phyloP scores from a whole-genome alignment of 2,329 filamentous ascomycete species.

The Diaporthe batatas region DNA sequence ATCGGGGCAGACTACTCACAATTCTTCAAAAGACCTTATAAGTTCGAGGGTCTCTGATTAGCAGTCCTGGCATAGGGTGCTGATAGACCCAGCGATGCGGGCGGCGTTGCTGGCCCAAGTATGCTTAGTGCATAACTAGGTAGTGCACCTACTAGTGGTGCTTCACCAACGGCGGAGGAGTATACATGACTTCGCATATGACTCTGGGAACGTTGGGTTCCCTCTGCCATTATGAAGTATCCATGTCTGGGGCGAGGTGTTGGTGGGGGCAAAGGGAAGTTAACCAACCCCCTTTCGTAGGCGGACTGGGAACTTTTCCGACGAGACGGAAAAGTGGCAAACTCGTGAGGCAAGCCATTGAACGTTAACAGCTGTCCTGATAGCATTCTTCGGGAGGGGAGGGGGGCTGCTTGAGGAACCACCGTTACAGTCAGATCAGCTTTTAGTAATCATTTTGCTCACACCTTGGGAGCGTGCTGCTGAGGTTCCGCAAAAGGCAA shows the following conservation, averaged over 20 bases:
- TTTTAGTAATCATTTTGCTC: not conserved
- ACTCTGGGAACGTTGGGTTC: not conserved
- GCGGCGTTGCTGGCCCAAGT: not conserved
- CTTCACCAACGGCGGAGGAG: not conserved
- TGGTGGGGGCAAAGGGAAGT: not conserved
- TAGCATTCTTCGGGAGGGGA: not conserved
- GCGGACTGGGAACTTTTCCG: not conserved
- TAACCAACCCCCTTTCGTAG: not conserved
- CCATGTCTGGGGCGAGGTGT: not conserved
- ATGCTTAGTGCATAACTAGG: not conserved
- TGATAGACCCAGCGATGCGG: not conserved
- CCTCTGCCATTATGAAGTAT: not conserved
- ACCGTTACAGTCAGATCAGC: too few relatives aligned
- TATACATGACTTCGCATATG: constrained; percentile 15
- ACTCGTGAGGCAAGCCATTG: not conserved
- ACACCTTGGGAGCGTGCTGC: not conserved
- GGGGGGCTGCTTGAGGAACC: too few relatives aligned
- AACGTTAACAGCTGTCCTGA: not conserved
- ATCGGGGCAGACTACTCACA: not conserved
- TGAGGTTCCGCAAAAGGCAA: not conserved
- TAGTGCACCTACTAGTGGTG: not conserved
- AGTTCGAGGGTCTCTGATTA: not conserved
- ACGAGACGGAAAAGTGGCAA: not conserved
- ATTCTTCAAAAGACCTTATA: not conserved
- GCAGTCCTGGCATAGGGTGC: rapidly evolving